Percentiles rank a stretch among this genome's conserved stretches.
phyloP scores from a whole-genome alignment of 306 rosid genomes.

The Castanopsis chinensis region DNA sequence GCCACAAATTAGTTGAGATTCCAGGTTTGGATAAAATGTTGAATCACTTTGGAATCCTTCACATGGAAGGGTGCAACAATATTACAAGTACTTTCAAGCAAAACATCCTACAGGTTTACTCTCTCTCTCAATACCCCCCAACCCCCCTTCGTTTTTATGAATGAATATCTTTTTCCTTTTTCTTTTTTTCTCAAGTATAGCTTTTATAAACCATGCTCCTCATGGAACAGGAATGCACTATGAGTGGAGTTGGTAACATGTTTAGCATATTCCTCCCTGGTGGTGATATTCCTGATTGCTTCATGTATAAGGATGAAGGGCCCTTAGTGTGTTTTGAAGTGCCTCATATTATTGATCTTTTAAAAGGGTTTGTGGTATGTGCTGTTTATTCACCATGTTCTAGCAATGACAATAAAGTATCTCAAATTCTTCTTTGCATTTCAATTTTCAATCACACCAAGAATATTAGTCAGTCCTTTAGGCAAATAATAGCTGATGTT shows the following conservation, averaged over 20 bases:
- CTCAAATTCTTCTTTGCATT: neutral
- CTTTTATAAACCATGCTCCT: too few species aligned
- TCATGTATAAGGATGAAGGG: neutral
- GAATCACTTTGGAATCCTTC: neutral
- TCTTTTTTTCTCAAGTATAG: too few species aligned
- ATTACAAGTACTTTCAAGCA: neutral
- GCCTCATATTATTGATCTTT: neutral
- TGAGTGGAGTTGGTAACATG: too few species aligned
- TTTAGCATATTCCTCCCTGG: neutral
- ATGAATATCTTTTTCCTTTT: too few species aligned
- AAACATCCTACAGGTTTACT: conserved; percentile 22
- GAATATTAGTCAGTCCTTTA: neutral
- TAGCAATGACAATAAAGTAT: neutral
- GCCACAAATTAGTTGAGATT: conserved; percentile 7
- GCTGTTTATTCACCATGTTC: neutral
- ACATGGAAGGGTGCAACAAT: conserved; percentile 20
- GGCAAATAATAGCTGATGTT: neutral
- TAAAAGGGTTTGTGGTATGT: neutral
- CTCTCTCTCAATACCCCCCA: neutral
- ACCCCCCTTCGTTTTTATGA: too few species aligned
- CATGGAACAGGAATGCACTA: too few species aligned
- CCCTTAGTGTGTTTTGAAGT: neutral
- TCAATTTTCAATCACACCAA: conserved; percentile 5
- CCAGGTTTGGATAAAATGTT: conserved; percentile 15
- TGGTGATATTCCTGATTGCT: neutral